A percentile compares a stretch with the other conserved stretches of the same genome.
phyloP scores from a whole-genome alignment of 1,284 basidiomycete genomes.

The Ganoderma boninense region DNA sequence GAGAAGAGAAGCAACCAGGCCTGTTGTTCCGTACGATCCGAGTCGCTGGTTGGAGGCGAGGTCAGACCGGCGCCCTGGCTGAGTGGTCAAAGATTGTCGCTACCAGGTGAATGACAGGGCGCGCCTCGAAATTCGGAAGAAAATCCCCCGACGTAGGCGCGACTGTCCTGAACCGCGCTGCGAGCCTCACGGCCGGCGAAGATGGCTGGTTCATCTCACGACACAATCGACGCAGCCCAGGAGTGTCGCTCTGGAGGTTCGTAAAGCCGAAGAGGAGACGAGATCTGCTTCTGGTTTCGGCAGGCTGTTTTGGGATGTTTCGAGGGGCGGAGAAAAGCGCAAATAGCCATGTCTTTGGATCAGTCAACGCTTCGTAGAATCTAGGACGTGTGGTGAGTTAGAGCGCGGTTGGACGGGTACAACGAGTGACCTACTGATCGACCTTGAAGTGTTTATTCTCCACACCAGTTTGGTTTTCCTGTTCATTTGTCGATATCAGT shows the following conservation, averaged over 20 bases:
- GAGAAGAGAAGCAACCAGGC: background rate
- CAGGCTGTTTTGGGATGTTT: constrained; percentile 75
- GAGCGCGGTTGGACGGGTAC: background rate
- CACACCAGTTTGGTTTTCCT: constrained; percentile 49
- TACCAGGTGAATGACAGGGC: no score
- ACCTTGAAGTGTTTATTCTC: constrained; percentile 51
- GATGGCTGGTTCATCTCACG: constrained; percentile 73
- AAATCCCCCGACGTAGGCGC: constrained; percentile 69
- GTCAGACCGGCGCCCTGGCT: no score
- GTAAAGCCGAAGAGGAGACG: constrained; percentile 76
- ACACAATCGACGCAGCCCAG: constrained; percentile 74
- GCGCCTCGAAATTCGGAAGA: no score
- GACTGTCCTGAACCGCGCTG: constrained; percentile 61
- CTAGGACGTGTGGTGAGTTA: constrained; percentile 40
- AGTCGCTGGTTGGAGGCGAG: background rate
- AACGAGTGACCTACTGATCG: constrained; percentile 48
- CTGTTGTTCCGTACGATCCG: background rate
- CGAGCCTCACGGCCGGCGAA: constrained; percentile 67
- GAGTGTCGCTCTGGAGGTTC: constrained; percentile 69
- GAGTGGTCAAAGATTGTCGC: no score
- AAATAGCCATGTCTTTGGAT: constrained; percentile 79
- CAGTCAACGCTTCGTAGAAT: constrained; percentile 70
- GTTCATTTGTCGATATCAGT: background rate
- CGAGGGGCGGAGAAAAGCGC: constrained; percentile 68
- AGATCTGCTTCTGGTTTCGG: constrained; percentile 76